Evolutionary conservation across 2,329 filamentous ascomycete species (phyloP).

Genomic region (Diplocarpon rosae): DNA sequence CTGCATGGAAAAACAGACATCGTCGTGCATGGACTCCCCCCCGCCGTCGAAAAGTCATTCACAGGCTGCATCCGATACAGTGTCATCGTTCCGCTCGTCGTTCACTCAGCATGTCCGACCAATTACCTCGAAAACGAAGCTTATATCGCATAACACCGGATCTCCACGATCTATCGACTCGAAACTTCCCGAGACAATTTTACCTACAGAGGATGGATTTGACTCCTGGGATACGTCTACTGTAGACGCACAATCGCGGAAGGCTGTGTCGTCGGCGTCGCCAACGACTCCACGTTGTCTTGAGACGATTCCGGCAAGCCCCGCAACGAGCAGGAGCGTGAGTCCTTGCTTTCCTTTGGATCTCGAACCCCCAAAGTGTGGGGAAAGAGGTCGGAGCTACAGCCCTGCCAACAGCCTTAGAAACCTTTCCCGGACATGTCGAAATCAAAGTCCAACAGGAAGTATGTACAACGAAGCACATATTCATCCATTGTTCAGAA

Average conservation of each 20-base stretch:
- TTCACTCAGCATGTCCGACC: slow-evolving; percentile 41
- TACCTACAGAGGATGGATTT: slow-evolving; percentile 47
- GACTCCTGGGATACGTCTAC: slow-evolving; percentile 66
- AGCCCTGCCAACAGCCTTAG: slow-evolving; percentile 21
- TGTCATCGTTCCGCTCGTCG: slow-evolving; percentile 38
- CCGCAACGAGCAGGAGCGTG: slow-evolving; percentile 50
- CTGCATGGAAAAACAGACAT: slow-evolving; percentile 10
- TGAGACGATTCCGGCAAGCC: slow-evolving; percentile 61
- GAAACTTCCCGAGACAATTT: slow-evolving; percentile 16
- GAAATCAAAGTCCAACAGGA: slow-evolving; percentile 26
- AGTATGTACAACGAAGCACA: slow-evolving; percentile 46
- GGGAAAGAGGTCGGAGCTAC: slow-evolving; percentile 23
- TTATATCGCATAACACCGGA: slow-evolving; percentile 36
- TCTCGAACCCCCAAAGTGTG: slow-evolving; percentile 35
- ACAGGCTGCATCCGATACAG: slow-evolving; percentile 34
- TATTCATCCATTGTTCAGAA: slow-evolving; percentile 69
- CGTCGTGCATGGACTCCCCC: slow-evolving; percentile 16
- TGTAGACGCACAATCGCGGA: slow-evolving; percentile 51
- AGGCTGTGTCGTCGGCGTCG: slow-evolving; percentile 38
- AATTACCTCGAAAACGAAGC: slow-evolving; percentile 43
- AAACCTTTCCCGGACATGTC: slow-evolving; percentile 10
- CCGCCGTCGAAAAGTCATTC: slow-evolving; percentile 35
- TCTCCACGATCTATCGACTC: slow-evolving; percentile 38
- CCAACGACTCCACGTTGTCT: slow-evolving; percentile 36
- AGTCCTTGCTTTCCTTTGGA: slow-evolving; percentile 53